These are phyloP conservation scores for Lipomyces chichibuensis DNA, from an alignment of 805 yeast species.

Conservation along the genomic window DNA sequence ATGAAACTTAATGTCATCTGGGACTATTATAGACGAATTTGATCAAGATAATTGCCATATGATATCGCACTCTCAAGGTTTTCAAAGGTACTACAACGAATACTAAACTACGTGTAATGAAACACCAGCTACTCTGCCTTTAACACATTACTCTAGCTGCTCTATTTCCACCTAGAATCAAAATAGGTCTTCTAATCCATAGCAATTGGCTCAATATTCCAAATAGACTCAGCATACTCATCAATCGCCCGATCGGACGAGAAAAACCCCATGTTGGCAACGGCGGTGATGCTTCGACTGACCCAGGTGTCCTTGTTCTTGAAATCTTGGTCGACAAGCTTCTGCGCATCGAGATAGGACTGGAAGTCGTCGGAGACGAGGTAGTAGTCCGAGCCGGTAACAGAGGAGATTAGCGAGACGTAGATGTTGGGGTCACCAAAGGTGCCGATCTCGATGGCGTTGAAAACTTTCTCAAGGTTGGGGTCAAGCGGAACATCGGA, in stretches of 20 bases:
- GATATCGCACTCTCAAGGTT: neutral
- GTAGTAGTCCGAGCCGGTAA: conserved; percentile 73
- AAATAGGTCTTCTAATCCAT: neutral
- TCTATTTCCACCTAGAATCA: no score
- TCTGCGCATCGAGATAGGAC: conserved; percentile 80
- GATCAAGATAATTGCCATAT: neutral
- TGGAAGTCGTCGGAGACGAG: conserved; percentile 89
- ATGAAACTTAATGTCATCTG: neutral
- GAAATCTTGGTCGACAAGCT: conserved; percentile 71
- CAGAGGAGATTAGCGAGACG: conserved; percentile 66
- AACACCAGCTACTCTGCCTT: neutral
- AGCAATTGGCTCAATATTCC: conserved; percentile 82
- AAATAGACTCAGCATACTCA: conserved; percentile 88
- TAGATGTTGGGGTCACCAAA: conserved; percentile 71
- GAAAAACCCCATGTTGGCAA: conserved; percentile 93
- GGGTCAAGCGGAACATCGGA: conserved; percentile 63
- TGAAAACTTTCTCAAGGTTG: conserved; percentile 63
- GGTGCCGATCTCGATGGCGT: conserved; percentile 63
- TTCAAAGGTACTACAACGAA: neutral
- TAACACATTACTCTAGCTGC: neutral
- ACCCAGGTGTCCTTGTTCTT: conserved; percentile 72
- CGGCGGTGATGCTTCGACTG: conserved; percentile 72
- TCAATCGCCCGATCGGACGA: conserved; percentile 87
- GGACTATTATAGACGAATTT: neutral
- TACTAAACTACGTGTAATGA: neutral